A percentile compares a stretch with the other conserved stretches of the same genome.
Conservation (phyloP, 352 stramenopile species). For the Globisporangium emineosum region DNA sequence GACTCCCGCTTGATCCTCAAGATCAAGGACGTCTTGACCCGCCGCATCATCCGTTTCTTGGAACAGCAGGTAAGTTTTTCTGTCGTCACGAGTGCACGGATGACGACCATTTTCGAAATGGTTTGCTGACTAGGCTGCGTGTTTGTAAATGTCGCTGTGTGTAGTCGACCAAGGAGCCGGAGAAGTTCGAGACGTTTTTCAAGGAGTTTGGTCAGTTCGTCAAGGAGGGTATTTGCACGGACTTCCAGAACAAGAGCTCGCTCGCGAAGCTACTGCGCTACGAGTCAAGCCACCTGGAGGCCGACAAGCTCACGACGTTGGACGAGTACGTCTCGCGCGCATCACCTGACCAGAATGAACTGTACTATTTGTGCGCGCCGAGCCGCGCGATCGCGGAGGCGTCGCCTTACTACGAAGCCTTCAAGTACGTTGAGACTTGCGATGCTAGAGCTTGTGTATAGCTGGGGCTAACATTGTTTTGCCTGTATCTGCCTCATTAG, state of each 20-base stretch:
- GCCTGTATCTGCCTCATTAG: slow-evolving; percentile 20
- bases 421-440: slow-evolving; percentile 82
- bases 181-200: slow-evolving; percentile 98
- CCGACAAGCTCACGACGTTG: slow-evolving; percentile 92
- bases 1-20: slow-evolving; percentile 96
- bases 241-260: slow-evolving; percentile 87
- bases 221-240: slow-evolving; percentile 98
- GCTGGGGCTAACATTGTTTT: too few species aligned
- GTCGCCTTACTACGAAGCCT: slow-evolving; percentile 99
- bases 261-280: slow-evolving; percentile 98
- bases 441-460: not conserved
- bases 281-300: slow-evolving; percentile 94
- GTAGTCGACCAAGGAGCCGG: slow-evolving; percentile 91
- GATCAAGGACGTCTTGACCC: slow-evolving; percentile 95
- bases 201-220: slow-evolving; percentile 97
- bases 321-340: slow-evolving; percentile 98
- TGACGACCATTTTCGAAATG: not conserved
- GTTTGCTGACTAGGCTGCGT: not conserved
- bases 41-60: slow-evolving; percentile 88
- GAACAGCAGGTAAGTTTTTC: slow-evolving; percentile 51
- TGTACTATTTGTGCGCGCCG: slow-evolving; percentile 98
- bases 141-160: not conserved
- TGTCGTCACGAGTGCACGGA: not conserved
- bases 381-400: slow-evolving; percentile 93
- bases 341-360: slow-evolving; percentile 96